Evolutionary conservation across 1,139 yeast genomes (phyloP).

Genomic region (Magnusiomyces suaveolens): DNA sequence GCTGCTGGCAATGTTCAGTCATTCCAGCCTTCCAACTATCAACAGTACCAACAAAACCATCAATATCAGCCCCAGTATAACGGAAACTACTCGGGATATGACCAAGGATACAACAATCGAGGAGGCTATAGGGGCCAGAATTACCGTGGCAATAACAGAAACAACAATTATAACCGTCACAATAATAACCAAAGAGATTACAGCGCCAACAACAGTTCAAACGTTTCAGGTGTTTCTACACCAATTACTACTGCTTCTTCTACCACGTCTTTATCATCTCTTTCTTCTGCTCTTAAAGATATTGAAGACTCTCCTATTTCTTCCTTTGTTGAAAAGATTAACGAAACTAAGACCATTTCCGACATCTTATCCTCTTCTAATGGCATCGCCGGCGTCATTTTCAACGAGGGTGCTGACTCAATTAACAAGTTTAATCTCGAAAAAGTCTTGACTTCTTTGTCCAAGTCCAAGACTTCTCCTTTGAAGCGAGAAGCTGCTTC

Average conservation of each 20-base stretch:
- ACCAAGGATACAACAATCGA: background rate
- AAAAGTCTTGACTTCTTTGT: conserved; percentile 53
- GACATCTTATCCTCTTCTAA: conserved; percentile 59
- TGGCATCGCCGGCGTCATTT: conserved; percentile 43
- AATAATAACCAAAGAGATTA: conserved; percentile 4
- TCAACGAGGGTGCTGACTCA: conserved; percentile 40
- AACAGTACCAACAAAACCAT: conserved; percentile 1
- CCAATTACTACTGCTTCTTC: conserved; percentile 31
- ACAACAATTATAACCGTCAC: conserved; percentile 2
- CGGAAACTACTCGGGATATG: background rate
- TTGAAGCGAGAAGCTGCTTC: conserved; percentile 68
- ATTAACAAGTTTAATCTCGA: conserved; percentile 57
- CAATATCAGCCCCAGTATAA: background rate
- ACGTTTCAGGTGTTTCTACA: conserved; percentile 8
- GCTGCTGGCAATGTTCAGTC: conserved; percentile 1
- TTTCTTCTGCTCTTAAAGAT: conserved; percentile 63
- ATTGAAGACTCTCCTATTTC: conserved; percentile 62
- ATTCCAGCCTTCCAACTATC: conserved; percentile 4
- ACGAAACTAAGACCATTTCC: conserved; percentile 47
- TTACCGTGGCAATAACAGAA: conserved; percentile 7
- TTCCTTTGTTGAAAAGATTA: conserved; percentile 47
- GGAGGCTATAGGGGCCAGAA: conserved; percentile 1
- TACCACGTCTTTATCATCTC: conserved; percentile 61
- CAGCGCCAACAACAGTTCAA: conserved; percentile 2
- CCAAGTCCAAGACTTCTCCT: conserved; percentile 65